phyloP scores from a whole-genome alignment of 2,329 filamentous ascomycete genomes.

The Neonectria sp. region DNA sequence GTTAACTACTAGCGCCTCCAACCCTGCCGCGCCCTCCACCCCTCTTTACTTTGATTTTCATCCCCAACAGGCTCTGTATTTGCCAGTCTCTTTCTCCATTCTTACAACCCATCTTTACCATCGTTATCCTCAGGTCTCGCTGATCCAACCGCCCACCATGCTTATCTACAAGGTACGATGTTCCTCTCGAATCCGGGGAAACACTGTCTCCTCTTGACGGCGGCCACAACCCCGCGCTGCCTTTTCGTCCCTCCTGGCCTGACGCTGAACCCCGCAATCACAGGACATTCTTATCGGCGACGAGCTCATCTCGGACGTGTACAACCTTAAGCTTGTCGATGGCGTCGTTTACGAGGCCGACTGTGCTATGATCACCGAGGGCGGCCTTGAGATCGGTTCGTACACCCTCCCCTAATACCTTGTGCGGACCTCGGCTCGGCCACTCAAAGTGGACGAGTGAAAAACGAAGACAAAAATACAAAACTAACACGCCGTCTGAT shows the following conservation, averaged over 20 bases:
- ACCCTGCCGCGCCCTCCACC: conserved; percentile 46
- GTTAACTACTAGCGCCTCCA: conserved; percentile 12
- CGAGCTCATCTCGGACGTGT: conserved; percentile 98
- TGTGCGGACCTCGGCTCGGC: neutral
- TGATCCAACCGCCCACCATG: conserved; percentile 70
- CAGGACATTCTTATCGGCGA: conserved; percentile 92
- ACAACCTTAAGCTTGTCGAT: conserved; percentile 85
- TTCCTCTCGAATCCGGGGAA: neutral
- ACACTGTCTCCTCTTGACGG: conserved; percentile 6
- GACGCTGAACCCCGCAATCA: conserved; percentile 49
- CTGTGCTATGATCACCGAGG: conserved; percentile 90
- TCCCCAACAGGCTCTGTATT: conserved; percentile 44
- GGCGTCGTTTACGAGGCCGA: conserved; percentile 90
- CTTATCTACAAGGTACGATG: conserved; percentile 78
- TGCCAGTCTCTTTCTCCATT: conserved; percentile 32
- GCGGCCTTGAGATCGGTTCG: conserved; percentile 80
- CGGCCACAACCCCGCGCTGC: conserved; percentile 38
- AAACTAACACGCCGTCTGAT: conserved; percentile 28
- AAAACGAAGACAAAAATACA: conserved; percentile 3
- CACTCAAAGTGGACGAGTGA: neutral
- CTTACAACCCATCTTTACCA: conserved; percentile 39
- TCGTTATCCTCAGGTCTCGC: conserved; percentile 38
- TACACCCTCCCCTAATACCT: conserved; percentile 42
- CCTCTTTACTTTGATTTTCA: conserved; percentile 46
- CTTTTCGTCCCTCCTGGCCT: conserved; percentile 37